Conservation (phyloP, 1,284 basidiomycete species). For the Melampsora larici-populina region DNA sequence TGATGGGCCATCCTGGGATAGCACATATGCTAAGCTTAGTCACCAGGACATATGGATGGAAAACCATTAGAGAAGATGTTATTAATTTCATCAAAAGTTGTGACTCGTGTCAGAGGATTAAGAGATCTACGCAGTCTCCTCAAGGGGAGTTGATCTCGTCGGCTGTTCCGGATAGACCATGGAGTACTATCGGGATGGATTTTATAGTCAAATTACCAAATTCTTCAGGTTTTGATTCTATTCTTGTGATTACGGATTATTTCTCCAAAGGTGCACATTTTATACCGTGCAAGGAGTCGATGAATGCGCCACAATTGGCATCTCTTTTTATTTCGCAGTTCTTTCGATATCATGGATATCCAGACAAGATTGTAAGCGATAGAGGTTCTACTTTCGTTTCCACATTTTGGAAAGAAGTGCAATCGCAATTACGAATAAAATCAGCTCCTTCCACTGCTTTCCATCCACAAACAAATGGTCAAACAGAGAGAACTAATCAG, state of each 20-base stretch:
- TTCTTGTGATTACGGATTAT: slow-evolving; percentile 14
- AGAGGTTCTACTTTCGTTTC: slow-evolving; percentile 2
- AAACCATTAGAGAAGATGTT: not conserved
- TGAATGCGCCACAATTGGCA: no score
- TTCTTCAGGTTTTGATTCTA: slow-evolving; percentile 6
- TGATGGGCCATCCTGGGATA: slow-evolving; percentile 9
- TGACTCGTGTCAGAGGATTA: slow-evolving; percentile 3
- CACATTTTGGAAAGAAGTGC: slow-evolving; percentile 3
- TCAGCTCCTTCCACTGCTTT: slow-evolving; percentile 1
- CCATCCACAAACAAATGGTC: slow-evolving; percentile 24
- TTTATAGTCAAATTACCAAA: slow-evolving; percentile 23
- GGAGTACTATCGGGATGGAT: slow-evolving; percentile 25
- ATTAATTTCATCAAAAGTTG: slow-evolving; percentile 1
- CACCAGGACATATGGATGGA: slow-evolving; percentile 10
- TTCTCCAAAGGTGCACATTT: no score
- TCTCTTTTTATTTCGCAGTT: no score
- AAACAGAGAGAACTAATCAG: slow-evolving; percentile 29
- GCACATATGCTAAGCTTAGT: not conserved
- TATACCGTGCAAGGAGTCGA: no score
- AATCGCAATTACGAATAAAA: not conserved
- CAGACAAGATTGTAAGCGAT: slow-evolving; percentile 10
- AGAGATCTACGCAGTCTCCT: not conserved
- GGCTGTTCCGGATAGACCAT: not conserved
- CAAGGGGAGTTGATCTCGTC: not conserved
- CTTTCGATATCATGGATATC: slow-evolving; percentile 19